Evolutionary conservation across 352 stramenopile genomes (phyloP), one percentile per base, ranked within the genome.

Genomic region (Phytophthora nicotianae): DNA sequence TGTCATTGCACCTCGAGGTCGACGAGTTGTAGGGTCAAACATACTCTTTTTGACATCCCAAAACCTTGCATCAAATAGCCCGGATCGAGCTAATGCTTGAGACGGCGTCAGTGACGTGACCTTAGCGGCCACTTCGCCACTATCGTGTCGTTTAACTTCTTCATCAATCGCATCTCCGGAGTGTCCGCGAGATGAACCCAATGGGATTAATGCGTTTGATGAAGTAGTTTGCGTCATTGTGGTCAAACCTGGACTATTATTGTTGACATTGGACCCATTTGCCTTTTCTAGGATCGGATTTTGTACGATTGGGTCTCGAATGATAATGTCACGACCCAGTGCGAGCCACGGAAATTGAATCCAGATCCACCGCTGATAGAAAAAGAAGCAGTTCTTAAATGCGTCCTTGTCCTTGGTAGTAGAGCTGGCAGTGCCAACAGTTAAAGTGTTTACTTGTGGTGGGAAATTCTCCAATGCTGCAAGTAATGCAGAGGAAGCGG

Each of bases 301-400:
- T 20, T 50, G 57, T 16, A 89, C 62, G 6, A 78, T 47, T 14
- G 74, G 69, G 5, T 91, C 81, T 21, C 75, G 65, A 11, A 88
- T 53, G 32, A 80, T 51, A 45, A 94, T 89, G 16, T 94, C 81
- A 41, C 79, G 75, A 7, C 80, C 65, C 17, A 98, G 76, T 14
- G 89, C 89, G 10, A 97, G 79, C 92, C 92, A 98, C n/a, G 90
- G 89, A 63, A 95, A 97, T 50, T 96, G 85, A 51, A 97, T 95
- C 92, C 92, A 98, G 20, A 97, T 81, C 92, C 92, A 98, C 32
- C 92, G 84, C 59, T 96, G 82, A 60, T 96, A 97, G 58, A 89
- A 95, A 68, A 92, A 97, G 46, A 96, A 91, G 49, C 81, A 77
- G 56, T 93, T 88, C 42, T 69, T 71, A 5, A 58, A 58, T 27